Conservation (phyloP, 2,329 filamentous ascomycete species). For the Dendrostoma leiphaemia region DNA sequence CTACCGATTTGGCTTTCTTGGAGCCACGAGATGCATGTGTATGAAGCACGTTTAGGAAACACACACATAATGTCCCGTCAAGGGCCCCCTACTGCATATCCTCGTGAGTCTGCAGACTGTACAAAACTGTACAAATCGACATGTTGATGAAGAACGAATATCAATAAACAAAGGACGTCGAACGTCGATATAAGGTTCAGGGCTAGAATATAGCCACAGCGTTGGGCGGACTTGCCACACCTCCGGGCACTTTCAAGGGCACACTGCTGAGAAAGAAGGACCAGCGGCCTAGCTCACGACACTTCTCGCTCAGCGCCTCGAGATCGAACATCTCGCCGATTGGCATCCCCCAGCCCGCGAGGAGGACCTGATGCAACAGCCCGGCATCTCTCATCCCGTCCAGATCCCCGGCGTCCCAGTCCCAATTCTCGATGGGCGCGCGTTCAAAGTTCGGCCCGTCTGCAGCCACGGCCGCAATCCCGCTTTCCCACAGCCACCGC, state of each 20-base stretch:
- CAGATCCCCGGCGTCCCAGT: background rate
- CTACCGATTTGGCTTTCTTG: too few relatives aligned
- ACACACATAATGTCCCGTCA: too few relatives aligned
- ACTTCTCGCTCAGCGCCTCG: constrained; percentile 28
- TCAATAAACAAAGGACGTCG: too few relatives aligned
- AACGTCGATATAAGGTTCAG: too few relatives aligned
- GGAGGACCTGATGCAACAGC: constrained; percentile 28
- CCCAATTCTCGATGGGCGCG: constrained; percentile 38
- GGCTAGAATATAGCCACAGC: constrained; percentile 3
- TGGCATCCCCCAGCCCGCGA: constrained; percentile 31
- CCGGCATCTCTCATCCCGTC: background rate
- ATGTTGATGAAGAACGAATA: too few relatives aligned
- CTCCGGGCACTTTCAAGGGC: constrained; percentile 3
- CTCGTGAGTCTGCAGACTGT: too few relatives aligned
- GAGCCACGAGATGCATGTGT: too few relatives aligned
- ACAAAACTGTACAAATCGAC: too few relatives aligned
- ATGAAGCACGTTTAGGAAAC: too few relatives aligned
- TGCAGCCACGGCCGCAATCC: constrained; percentile 64
- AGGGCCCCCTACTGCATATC: too few relatives aligned
- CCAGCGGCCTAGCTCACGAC: constrained; percentile 28
- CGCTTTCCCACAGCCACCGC: constrained; percentile 66
- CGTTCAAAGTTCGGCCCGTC: constrained; percentile 66
- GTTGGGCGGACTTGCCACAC: constrained; percentile 11
- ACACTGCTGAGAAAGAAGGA: constrained; percentile 29
- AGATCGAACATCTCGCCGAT: constrained; percentile 31